phyloP scores from a whole-genome alignment of 2,329 filamentous ascomycete species.

The Aureobasidium uvarum region DNA sequence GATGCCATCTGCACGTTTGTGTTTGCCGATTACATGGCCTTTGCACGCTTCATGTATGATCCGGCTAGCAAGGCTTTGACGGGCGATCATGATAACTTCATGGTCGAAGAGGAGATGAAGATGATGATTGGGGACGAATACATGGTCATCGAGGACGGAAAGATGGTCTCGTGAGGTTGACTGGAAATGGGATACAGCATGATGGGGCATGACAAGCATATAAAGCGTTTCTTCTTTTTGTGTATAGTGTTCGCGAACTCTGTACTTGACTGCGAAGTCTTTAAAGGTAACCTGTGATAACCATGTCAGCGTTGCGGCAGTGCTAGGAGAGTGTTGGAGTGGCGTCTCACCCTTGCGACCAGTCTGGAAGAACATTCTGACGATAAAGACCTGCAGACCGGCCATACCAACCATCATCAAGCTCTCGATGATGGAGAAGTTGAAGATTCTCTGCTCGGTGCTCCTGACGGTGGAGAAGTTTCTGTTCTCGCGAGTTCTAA shows the following conservation, averaged over 20 bases:
- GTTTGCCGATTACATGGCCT: constrained; percentile 48
- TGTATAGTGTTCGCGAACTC: constrained; percentile 13
- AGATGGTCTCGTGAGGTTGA: constrained; percentile 31
- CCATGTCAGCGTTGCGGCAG: neutral
- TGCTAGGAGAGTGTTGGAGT: neutral
- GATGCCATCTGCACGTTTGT: constrained; percentile 52
- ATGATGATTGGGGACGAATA: constrained; percentile 51
- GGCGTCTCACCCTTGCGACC: constrained; percentile 60
- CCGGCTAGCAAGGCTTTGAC: constrained; percentile 44
- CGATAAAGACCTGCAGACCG: constrained; percentile 92
- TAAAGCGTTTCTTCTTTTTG: constrained; percentile 17
- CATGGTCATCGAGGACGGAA: constrained; percentile 41
- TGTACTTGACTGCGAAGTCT: neutral
- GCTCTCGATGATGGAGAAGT: constrained; percentile 93
- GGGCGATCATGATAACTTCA: constrained; percentile 40
- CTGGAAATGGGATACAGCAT: constrained; percentile 8
- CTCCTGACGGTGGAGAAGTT: constrained; percentile 98
- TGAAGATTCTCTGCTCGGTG: constrained; percentile 93
- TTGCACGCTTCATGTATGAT: constrained; percentile 50
- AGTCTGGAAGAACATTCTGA: constrained; percentile 97
- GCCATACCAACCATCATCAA: constrained; percentile 93
- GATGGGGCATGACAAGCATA: constrained; percentile 18
- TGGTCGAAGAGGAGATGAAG: constrained; percentile 41
- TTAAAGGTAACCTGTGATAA: constrained; percentile 24
- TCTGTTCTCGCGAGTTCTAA: constrained; percentile 96